Evolutionary conservation across 345 rosid genomes (phyloP), one percentile per base, ranked within the genome.

Genomic region (Moricandia arvensis): DNA sequence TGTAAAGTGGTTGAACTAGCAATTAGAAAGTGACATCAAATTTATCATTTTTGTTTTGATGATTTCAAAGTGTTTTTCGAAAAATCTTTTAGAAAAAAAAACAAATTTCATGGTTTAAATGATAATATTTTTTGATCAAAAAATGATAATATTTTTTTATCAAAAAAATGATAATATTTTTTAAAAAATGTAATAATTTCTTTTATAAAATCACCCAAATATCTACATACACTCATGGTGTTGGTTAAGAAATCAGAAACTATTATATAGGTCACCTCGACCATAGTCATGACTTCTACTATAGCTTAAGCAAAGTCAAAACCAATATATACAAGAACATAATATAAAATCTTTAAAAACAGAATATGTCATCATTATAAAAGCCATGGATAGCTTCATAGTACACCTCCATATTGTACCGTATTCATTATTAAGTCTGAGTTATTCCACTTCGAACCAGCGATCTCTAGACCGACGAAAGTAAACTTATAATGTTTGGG

Each of bases 381-480:
- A 53, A 57, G 59, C 71, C 75, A 70, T 24, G 31, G n/a, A 70
- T 29, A 63, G 71, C 37, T 54, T 75, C 26, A 60, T 6, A 75
- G 30, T 38, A 62, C 30, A 69, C 18, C 29, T 13, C 16, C 49
- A 70, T 41, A 8, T 27, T 21, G 12, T n/a, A 31, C 16, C 16
- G 49, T 74, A 47, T 27, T 47, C 54, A 24, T 51, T 55, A 55
- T 24, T 37, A 57, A 63, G 60, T 43, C 41, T 70, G 31, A 70
- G 26, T 63, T 70, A 63, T 71, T 64, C 41, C 29, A 76, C 54
- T 18, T 76, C 66, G 30, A 76, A 63, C 66, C 30, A 70, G 5
- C 7, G 24, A 76, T 69, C 70, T 63, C 71, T 55, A 70, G 4
- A 62, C 61, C 38, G 5, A 75, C 41, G 12, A 59, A 67, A 75